Base-by-base conservation (phyloP, 1,284 basidiomycete species). In the Moesziomyces antarcticus region DNA sequence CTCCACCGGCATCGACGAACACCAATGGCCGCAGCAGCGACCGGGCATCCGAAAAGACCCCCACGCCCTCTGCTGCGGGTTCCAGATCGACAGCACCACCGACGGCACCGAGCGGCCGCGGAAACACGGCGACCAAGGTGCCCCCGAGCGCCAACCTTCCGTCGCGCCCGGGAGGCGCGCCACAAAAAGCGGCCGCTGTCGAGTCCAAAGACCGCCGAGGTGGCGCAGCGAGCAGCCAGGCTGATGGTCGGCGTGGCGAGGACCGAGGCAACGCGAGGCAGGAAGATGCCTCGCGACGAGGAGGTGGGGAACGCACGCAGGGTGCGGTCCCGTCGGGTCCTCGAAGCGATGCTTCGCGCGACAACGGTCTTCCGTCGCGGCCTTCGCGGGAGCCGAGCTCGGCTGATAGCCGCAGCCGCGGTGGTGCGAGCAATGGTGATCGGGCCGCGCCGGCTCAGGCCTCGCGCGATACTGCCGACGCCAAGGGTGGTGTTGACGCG, bases 81-180 rank as follows among this genome's bases (percentile, higher is more conserved):
- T 33, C 59, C 1, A 47, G 56, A 48, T 59, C 22, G 9, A 45
- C 59, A 4, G 40, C 40, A 21, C 45, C 52, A 10, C 35, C 59
- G 14, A 24, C 51, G n/a, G 66, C 55, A 25, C 48, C 47, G 5
- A 46, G 44, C 35, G n/a, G 40, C n/a, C 56, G 61, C 8, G 59
- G 66, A 27, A 37, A 33, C 14, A 41, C 27, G 11, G 41, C 60
- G 3, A 71, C 62, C 3, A 56, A 50, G 43, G 53, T 71, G 10
- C 68, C 68, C 4, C 49, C 56, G 27, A 57, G 50, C 18, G 68
- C 68, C 37, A 71, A 71, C 30, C 61, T 71, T 6, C 68, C 68
- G 1, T 57, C 50, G 11, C 68, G 68, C 6, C 67, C 67, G 1
- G 61, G 48, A 2, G 49, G 59, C 3, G 2, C 56, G 8, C 52